phyloP scores from a whole-genome alignment of 1,284 basidiomycete genomes.

The Tausonia pullulans region DNA sequence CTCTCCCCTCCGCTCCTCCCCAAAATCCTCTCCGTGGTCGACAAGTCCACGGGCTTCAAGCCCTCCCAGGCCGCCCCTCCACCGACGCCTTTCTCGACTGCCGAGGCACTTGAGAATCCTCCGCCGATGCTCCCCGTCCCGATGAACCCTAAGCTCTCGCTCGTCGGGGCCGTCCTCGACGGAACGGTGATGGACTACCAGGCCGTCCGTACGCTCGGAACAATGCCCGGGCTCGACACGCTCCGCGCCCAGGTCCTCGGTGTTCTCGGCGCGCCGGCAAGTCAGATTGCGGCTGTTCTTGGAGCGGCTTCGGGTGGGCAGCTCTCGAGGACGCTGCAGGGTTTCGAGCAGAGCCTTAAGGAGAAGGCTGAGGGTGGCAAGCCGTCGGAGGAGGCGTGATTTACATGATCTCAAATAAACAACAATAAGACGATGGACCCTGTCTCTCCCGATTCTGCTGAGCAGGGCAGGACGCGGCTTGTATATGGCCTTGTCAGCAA shows the following conservation, averaged over 20 bases:
- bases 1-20: constrained; percentile 3
- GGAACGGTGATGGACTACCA: constrained; percentile 51
- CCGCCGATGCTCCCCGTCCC: constrained; percentile 40
- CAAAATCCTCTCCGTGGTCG: constrained; percentile 1
- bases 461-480: no score
- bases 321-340: constrained; percentile 62
- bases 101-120: constrained; percentile 42
- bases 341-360: constrained; percentile 58
- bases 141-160: constrained; percentile 9
- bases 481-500: no score
- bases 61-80: constrained; percentile 2
- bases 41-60: constrained; percentile 12
- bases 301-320: constrained; percentile 60
- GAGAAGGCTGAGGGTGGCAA: constrained; percentile 44
- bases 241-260: constrained; percentile 63
- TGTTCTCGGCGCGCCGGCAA: constrained; percentile 54
- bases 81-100: constrained; percentile 55
- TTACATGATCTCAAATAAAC: no score
- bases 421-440: no score
- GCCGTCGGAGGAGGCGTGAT: background rate
- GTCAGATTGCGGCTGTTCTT: constrained; percentile 55
- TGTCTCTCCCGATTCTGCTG: no score
- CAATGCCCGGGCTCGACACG: constrained; percentile 56
- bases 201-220: constrained; percentile 49
- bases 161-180: constrained; percentile 58